These are phyloP conservation scores for Fusarium chuoi DNA, from an alignment of 2,329 filamentous ascomycete genomes.

Conservation along the genomic window DNA sequence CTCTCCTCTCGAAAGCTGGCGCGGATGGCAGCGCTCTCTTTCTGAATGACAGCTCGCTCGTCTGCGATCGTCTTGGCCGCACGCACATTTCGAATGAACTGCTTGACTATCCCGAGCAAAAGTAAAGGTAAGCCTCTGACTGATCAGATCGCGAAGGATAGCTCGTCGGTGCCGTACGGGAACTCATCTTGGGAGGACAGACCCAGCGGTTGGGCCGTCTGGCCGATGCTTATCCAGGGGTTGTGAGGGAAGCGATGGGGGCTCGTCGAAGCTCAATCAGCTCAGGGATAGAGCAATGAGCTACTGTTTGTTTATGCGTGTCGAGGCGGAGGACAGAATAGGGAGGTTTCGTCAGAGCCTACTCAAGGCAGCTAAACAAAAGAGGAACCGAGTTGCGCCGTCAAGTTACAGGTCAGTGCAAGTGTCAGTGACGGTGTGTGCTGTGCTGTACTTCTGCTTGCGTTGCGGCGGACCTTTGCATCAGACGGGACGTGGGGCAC, in stretches of 20 bases:
- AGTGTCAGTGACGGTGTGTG: slow-evolving; percentile 34
- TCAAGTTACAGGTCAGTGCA: slow-evolving; percentile 33
- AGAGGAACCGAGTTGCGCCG: slow-evolving; percentile 39
- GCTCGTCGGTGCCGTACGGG: slow-evolving; percentile 46
- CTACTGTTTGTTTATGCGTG: not conserved
- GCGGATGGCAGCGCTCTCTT: slow-evolving; percentile 97
- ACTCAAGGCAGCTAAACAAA: slow-evolving; percentile 43
- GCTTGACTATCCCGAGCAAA: slow-evolving; percentile 77
- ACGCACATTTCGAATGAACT: slow-evolving; percentile 99
- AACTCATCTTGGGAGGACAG: slow-evolving; percentile 53
- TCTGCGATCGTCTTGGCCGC: slow-evolving; percentile 99
- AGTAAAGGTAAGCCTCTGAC: slow-evolving; percentile 19
- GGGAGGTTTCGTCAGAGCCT: slow-evolving; percentile 22
- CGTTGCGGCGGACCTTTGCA: slow-evolving; percentile 44
- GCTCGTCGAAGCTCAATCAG: slow-evolving; percentile 38
- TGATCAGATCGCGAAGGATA: slow-evolving; percentile 6
- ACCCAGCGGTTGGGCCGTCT: slow-evolving; percentile 48
- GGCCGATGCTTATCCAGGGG: slow-evolving; percentile 42
- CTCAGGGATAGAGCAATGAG: slow-evolving; percentile 26
- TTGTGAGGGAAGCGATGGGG: slow-evolving; percentile 23
- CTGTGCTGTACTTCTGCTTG: slow-evolving; percentile 34
- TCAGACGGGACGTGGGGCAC: slow-evolving; percentile 43
- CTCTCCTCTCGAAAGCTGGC: slow-evolving; percentile 98
- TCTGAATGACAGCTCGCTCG: slow-evolving; percentile 97
- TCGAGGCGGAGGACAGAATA: not conserved